Percentiles rank a stretch among this genome's conserved stretches.
These are phyloP conservation scores for Penstemon davidsonii DNA, from an alignment of 257 asterid species.

Conservation along the genomic window DNA sequence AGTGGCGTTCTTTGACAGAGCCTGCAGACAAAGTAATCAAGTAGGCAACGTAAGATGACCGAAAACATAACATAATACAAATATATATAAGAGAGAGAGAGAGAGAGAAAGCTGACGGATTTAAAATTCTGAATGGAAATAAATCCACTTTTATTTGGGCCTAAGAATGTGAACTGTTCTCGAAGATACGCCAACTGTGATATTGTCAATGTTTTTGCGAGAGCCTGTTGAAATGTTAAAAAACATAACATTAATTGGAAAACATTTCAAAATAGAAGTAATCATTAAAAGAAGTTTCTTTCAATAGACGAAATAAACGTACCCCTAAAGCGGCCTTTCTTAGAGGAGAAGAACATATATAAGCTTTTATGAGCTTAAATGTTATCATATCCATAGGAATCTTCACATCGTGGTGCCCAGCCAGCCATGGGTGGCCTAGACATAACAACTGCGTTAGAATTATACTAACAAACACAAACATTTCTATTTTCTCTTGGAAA, in stretches of 20 bases:
- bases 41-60: no score
- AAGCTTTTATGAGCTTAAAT: conserved; percentile 80
- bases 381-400: conserved; percentile 86
- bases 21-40: conserved; percentile 8
- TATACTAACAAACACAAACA: background rate
- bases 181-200: conserved; percentile 82
- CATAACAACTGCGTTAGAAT: conserved; percentile 14
- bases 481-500: no score
- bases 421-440: conserved; percentile 97
- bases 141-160: conserved; percentile 83
- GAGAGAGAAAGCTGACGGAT: conserved; percentile 10
- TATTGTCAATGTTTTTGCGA: conserved; percentile 76
- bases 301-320: conserved; percentile 26
- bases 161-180: conserved; percentile 80
- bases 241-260: background rate
- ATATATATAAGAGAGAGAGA: no score
- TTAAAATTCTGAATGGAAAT: conserved; percentile 73
- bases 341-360: conserved; percentile 77
- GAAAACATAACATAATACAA: no score
- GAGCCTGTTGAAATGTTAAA: conserved; percentile 55
- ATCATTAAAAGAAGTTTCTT: background rate
- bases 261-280: background rate
- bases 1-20: conserved; percentile 62
- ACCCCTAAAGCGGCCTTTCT: conserved; percentile 91
- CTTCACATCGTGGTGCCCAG: conserved; percentile 71